Evolutionary conservation across 306 rosid genomes (phyloP).

Genomic region (Prunus mongolica): DNA sequence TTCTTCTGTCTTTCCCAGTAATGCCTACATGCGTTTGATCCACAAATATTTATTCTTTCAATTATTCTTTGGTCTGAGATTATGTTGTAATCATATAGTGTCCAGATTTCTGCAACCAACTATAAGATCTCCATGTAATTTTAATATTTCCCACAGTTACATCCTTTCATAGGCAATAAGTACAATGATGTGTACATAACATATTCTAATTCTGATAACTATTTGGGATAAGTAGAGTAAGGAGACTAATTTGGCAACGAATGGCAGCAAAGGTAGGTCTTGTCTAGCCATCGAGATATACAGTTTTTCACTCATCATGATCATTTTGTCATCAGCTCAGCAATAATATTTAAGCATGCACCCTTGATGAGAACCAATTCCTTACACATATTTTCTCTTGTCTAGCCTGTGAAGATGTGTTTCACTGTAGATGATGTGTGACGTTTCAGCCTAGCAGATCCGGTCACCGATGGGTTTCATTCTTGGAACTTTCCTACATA

Average conservation of each 20-base stretch:
- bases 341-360: conserved; percentile 22
- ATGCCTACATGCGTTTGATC: neutral
- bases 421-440: conserved; percentile 16
- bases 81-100: neutral
- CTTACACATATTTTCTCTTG: conserved; percentile 20
- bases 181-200: neutral
- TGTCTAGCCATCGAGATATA: conserved; percentile 6
- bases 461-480: conserved; percentile 28
- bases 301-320: conserved; percentile 20
- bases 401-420: conserved; percentile 5
- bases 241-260: neutral
- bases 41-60: neutral
- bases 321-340: conserved; percentile 18
- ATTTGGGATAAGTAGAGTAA: neutral
- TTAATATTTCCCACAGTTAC: neutral
- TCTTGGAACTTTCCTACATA: conserved; percentile 54
- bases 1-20: neutral
- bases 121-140: neutral
- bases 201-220: neutral
- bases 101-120: neutral
- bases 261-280: conserved; percentile 1
- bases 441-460: conserved; percentile 1
- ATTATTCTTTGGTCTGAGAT: neutral
- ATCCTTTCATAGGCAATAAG: conserved; percentile 1
- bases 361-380: conserved; percentile 18